Evolutionary conservation across 768 basidiomycete genomes (phyloP), one percentile per base, ranked within the genome.

Genomic region (Daedaleopsis sinensis): DNA sequence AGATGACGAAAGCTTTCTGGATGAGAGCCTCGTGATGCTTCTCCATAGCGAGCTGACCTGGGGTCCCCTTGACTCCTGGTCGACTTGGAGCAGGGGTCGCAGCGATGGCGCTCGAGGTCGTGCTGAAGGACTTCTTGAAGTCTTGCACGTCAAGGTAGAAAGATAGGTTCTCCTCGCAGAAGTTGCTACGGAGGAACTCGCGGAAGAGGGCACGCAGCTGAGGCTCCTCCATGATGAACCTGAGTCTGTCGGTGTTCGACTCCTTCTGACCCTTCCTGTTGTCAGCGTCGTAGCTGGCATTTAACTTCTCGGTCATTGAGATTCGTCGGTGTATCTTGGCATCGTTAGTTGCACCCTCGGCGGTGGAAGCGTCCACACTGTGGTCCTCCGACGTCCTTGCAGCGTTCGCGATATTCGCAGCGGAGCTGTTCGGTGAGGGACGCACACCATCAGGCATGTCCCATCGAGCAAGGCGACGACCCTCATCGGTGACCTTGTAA

Each of bases 81-180:
- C 82, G 80, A 42, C 73, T 56, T 5, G 71, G 12, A 1, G 59
- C 55, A 19, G 82, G 75, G 13, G 74, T 68, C 35, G 80, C 82
- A 9, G 90, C 90, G 60, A 90, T 86, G 13, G 95, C 96, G 67
- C 88, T 94, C 5, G 94, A 96, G 0, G 97, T 97, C 59, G 95
- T 98, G 70, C 87, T 88, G 78, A 99, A 99, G 72, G 95, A 91
- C 69, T 90, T 86, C 77, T 94, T 96, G 80, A 99, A 97, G 72
- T 99, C 97, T 72, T 94, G 85, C 3, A 98, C 96, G 70, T 99
- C 97, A 58, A 98, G 74, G 92, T 94, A 99, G 78, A 98, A 99
- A 50, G 90, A 89, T 66, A 99, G 78, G 73, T 99, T 99, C 80
- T 99, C 97, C 72, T 99, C 97, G 77, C 94, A 98, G 73, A 97